Evolutionary conservation across 805 yeast species (phyloP), one percentile per base, ranked within the genome.

Genomic region (Candida qinlingensis): DNA sequence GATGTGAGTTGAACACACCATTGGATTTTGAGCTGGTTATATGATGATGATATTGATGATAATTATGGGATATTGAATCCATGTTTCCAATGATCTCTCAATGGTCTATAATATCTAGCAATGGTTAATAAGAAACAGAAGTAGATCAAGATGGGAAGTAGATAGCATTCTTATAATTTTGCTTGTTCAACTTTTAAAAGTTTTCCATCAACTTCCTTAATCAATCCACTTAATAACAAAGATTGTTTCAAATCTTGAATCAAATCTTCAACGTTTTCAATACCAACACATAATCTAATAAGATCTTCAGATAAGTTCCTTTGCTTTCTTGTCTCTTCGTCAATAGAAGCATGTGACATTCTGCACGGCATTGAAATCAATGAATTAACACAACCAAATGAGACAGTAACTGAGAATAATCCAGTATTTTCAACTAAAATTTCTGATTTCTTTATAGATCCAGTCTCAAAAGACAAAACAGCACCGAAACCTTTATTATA

Each of bases 291-390:
- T 48, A 91, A 75, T 60, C 98, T 77, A 57, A 91, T 81, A 61
- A 91, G 74, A 64, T 92, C 97, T 67, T 91, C 97, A 2, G 97
- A 96, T 69, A 91, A 82, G 41, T 83, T 89, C 65, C 98, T 81
- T 65, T 86, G 95, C 43, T 82, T 83, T 66, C 97, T 81, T 4
- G 88, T 83, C 61, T 87, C 80, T 28, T 90, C 85, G 58, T 90
- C 96, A 53, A 91, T 91, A 3, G 96, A 85, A n/a, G 97, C 97
- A 63, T 91, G 98, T 6, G 96, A 87, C 97, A 91, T 91, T 66
- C 80, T 79, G 67, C 97, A 88, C 12, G 98, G 98, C 83, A 91
- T 79, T 37, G 96, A 88, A 49, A 91, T 88, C 62, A 91, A 75
- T 13, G 96, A 87, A 72, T 89, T 88, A 52, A 92, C 96, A 65